Base-by-base conservation (phyloP, 2,329 filamentous ascomycete genomes). In the Fusarium annulatum region DNA sequence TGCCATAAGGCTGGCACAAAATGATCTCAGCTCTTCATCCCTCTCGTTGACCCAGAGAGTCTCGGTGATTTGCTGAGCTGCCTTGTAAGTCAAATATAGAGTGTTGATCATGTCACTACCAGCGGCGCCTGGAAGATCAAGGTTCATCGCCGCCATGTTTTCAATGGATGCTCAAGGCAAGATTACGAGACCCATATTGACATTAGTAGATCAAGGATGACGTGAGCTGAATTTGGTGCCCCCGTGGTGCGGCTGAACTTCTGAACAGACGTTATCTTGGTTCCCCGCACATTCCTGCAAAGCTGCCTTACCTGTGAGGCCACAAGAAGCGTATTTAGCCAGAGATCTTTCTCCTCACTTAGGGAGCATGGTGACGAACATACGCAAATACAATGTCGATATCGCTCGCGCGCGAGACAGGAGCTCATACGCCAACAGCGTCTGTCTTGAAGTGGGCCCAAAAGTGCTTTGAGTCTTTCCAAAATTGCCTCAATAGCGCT, bases 381-480 rank as follows among this genome's bases (percentile, higher is more conserved):
- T 1, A 23, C 0, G n/a, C 5, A 43, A 23, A 18, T 5, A 43
- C 0, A 0, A 43, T 43, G 41, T 23, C 41, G 0, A 1, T 7
- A 0, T 7, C 15, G 3, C 14, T 1, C 15, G 0, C 9, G 3
- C 6, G 9, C 14, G n/a, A 43, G 41, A 23, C 41, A 8, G 41
- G 4, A 0, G 7, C 0, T 7, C 12, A 41, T 41, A 0, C 19
- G 14, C 38, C 8, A 21, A 41, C 0, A 1, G 7, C 38, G 9
- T 3, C 7, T 1, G 19, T 41, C 3, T 4, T 4, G 0, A 0
- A n/a, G 1, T 23, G 9, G 3, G 41, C 41, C 0, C n/a, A 8
- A 23, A 43, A 4, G 4, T 43, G 42, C 15, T 43, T 4, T 3
- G 9, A 23, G 0, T 43, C 42, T 23, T 43, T 43, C 0, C 42